Conservation (phyloP, 2,329 filamentous ascomycete genomes). For the Fusarium bactridioides region DNA sequence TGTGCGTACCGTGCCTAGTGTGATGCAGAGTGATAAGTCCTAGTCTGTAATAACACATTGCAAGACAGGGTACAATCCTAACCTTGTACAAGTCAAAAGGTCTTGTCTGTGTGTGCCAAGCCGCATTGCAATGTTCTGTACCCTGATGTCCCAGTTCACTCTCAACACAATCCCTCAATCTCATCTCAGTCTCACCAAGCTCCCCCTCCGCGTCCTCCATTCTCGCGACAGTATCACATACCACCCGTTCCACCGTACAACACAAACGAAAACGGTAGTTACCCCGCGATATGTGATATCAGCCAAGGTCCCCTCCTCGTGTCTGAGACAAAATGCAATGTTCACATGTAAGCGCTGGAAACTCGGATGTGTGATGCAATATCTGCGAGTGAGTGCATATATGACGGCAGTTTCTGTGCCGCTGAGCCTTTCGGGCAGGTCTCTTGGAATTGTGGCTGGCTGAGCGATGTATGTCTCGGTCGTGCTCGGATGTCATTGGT, state of each 20-base stretch:
- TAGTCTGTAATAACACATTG: too few relatives aligned
- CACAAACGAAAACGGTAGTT: not conserved
- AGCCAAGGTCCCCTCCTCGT: not conserved
- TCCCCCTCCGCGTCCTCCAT: not conserved
- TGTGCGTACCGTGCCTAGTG: not conserved
- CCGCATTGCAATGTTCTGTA: not conserved
- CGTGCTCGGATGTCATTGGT: not conserved
- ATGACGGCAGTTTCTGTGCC: not conserved
- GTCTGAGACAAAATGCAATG: not conserved
- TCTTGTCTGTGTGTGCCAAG: rapidly evolving
- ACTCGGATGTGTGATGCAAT: not conserved
- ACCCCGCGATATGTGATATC: not conserved
- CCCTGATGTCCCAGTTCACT: rapidly evolving
- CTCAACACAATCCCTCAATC: rapidly evolving
- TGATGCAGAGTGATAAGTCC: rapidly evolving
- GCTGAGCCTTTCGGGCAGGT: not conserved
- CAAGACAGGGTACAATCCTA: rapidly evolving
- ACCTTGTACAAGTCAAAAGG: too few relatives aligned
- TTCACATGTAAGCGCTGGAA: not conserved
- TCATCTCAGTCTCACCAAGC: rapidly evolving
- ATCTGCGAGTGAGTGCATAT: not conserved
- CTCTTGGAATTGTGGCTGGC: not conserved
- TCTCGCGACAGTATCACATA: not conserved
- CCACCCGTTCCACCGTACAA: not conserved
- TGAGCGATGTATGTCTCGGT: not conserved